Percentiles rank a stretch among this genome's conserved stretches.
Conservation (phyloP, 2,329 filamentous ascomycete genomes). For the Fusarium zealandicum region DNA sequence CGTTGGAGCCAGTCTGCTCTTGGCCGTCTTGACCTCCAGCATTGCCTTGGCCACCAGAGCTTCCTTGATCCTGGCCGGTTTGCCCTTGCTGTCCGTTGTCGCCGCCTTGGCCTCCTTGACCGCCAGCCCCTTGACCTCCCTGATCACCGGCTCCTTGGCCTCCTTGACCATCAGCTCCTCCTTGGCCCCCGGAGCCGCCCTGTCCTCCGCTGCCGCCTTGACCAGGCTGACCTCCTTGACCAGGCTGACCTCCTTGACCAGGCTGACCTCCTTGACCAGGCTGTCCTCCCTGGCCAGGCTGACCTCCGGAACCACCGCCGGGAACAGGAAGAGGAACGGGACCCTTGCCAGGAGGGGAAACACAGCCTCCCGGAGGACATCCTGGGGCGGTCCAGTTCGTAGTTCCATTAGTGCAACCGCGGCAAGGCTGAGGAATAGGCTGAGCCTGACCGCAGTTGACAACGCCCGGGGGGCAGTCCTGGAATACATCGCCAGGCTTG, state of each 20-base stretch:
- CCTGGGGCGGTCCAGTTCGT: slow-evolving; percentile 31
- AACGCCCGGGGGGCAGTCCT: slow-evolving; percentile 28
- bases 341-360: slow-evolving; percentile 5
- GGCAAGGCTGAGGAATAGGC: slow-evolving; percentile 25
- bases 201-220: background rate
- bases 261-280: no score
- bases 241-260: background rate
- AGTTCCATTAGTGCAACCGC: slow-evolving; percentile 20
- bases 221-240: background rate
- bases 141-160: no score
- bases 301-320: background rate
- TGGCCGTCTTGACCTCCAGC: no score
- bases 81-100: no score
- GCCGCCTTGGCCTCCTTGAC: background rate
- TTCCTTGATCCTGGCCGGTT: no score
- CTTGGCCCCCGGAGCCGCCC: slow-evolving; percentile 3
- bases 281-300: background rate
- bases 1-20: no score
- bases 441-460: slow-evolving; percentile 13
- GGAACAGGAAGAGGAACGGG: slow-evolving; percentile 1
- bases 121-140: no score
- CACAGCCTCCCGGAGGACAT: slow-evolving; percentile 26
- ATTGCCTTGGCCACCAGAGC: no score
- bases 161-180: background rate
- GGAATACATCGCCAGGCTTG: slow-evolving; percentile 28